Conservation (phyloP, 495 filamentous ascomycete genomes). For the Bombardia bombarda region DNA sequence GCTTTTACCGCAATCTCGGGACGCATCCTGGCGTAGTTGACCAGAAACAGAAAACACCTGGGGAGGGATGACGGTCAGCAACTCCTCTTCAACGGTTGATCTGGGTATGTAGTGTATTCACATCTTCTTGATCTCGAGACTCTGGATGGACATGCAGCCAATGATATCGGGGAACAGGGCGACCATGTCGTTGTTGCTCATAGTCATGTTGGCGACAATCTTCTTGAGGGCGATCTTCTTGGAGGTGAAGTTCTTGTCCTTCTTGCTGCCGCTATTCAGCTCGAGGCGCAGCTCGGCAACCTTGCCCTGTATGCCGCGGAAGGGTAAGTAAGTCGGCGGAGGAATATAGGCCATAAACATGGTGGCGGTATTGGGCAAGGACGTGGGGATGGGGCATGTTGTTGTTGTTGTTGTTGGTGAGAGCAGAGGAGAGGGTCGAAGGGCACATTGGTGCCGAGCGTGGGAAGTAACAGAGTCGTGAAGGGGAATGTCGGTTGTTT, state of each 20-base stretch:
- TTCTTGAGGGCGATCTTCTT: constrained; percentile 99
- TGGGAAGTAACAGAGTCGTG: too few relatives aligned
- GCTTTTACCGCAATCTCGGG: constrained; percentile 92
- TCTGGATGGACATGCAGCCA: constrained; percentile 86
- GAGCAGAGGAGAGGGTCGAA: not conserved
- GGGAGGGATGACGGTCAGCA: constrained; percentile 15
- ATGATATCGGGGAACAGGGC: constrained; percentile 93
- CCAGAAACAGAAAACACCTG: constrained; percentile 96
- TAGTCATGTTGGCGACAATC: constrained; percentile 99
- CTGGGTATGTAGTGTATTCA: too few relatives aligned
- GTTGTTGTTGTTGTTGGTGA: not conserved
- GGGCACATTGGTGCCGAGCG: too few relatives aligned
- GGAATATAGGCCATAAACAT: constrained; percentile 46
- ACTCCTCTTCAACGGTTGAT: not conserved
- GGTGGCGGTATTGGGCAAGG: constrained; percentile 6
- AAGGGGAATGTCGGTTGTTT: too few relatives aligned
- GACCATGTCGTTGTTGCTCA: constrained; percentile 99
- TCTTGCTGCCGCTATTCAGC: constrained; percentile 88
- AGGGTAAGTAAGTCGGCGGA: constrained; percentile 31
- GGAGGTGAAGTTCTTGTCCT: constrained; percentile 93
- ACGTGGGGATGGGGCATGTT: constrained; percentile 19
- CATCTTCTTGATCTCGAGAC: constrained; percentile 99
- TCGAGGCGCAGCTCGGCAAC: constrained; percentile 94
- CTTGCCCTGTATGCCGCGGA: constrained; percentile 72
- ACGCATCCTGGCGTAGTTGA: constrained; percentile 93